Conservation (phyloP, 495 filamentous ascomycete species). For the Parachaetomium inaequale region DNA sequence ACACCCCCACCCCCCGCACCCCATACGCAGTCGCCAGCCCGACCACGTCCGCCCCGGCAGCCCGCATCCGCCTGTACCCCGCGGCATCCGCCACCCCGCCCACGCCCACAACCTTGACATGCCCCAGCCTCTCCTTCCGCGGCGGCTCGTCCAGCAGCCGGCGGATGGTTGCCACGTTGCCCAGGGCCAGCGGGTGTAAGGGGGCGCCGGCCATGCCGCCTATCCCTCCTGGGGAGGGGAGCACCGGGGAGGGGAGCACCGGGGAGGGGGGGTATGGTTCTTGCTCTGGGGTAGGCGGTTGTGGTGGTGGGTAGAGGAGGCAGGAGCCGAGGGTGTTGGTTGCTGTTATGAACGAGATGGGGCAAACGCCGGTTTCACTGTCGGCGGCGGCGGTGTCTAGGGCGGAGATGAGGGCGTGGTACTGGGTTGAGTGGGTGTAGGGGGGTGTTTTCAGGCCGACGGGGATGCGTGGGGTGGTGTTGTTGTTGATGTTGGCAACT, state of each 20-base stretch:
- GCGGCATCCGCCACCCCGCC: slow-evolving; percentile 60
- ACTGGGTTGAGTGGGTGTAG: slow-evolving; percentile 64
- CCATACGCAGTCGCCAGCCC: slow-evolving; percentile 64
- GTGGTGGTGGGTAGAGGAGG: slow-evolving; percentile 29
- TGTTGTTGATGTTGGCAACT: background rate
- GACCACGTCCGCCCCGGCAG: slow-evolving; percentile 59
- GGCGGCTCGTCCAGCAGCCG: slow-evolving; percentile 46
- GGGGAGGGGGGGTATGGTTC: background rate
- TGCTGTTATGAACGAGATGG: slow-evolving; percentile 60
- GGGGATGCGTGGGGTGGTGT: slow-evolving; percentile 22
- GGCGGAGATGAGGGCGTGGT: slow-evolving; percentile 48
- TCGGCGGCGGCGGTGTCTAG: slow-evolving; percentile 34
- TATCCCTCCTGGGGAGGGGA: slow-evolving; percentile 53
- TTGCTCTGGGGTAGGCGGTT: background rate
- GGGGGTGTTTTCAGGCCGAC: slow-evolving; percentile 69
- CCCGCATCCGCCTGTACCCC: slow-evolving; percentile 59
- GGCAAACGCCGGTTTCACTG: slow-evolving; percentile 22
- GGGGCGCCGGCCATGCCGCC: slow-evolving; percentile 65
- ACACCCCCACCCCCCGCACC: slow-evolving; percentile 54
- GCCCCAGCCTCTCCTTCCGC: slow-evolving; percentile 32
- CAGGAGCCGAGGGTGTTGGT: slow-evolving; percentile 69
- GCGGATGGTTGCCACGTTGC: slow-evolving; percentile 62
- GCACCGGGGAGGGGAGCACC: slow-evolving; percentile 35
- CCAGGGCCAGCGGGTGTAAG: slow-evolving; percentile 68
- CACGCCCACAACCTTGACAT: slow-evolving; percentile 58